Base-by-base conservation (phyloP, 164 flowering plant genomes). In the Sedum album region DNA sequence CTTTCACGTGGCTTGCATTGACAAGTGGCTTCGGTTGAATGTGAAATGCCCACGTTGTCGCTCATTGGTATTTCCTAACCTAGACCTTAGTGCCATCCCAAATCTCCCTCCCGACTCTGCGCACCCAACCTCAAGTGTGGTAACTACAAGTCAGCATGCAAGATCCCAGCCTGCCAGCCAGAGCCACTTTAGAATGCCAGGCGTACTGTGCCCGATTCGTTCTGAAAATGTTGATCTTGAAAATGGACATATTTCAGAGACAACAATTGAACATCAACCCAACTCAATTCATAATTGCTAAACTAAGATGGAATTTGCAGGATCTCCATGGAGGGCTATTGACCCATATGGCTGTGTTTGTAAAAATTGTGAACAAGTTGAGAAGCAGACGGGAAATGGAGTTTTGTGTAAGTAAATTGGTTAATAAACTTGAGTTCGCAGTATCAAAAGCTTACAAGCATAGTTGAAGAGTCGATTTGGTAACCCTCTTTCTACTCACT, bases 11-110 rank as follows among this genome's bases (percentile, higher is more conserved):
- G 98, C 83, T 66, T 92, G 99, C 86, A 95, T 95, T 60, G 97
- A 92, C 28, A 86, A 90, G 77, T 95, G 97, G 99, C 96, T 95
- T 69, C 79, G 97, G 39, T 79, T 95, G 73, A 95, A 95, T 64
- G 91, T 88, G 66, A 95, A 92, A 75, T 92, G 99, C 75, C 99
- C 98, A 9, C 84, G 97, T 60, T 95, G 99, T 71, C 91, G 99
- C 26, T 87, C 94, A 73, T 90, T 94, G 0, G 97, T 90, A 46
- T 95, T 95, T 72, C 99, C 97, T 21, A 88, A 95, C 77, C 93
- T 95, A 44, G 99, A 95, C 76, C 90, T 92, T 3, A 92, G 96
- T 71, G 99, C 99, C 23, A 73, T 95, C 9, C 80, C 94, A 65
- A 88, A 84, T 70, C 73, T 95, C 46, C 88, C 79, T 25, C 57